Evolutionary conservation across 768 basidiomycete genomes (phyloP).

Genomic region (Strobilomyces dryophilus): DNA sequence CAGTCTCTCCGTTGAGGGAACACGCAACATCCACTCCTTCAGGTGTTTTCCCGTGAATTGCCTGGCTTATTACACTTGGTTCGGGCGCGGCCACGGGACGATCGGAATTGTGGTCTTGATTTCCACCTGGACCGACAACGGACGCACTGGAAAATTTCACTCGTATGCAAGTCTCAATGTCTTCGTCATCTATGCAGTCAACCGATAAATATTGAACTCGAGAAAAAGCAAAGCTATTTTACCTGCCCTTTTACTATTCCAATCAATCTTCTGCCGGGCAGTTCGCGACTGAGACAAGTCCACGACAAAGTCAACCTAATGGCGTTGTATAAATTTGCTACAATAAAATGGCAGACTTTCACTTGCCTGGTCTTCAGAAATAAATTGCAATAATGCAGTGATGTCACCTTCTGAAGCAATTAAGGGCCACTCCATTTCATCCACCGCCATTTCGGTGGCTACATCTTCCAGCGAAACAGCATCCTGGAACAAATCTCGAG

Average conservation of each 20-base stretch:
- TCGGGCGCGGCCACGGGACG: slow-evolving; percentile 11
- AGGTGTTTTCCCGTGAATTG: slow-evolving; percentile 41
- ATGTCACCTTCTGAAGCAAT: slow-evolving; percentile 78
- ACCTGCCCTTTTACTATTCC: slow-evolving; percentile 91
- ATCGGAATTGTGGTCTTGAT: slow-evolving; percentile 8
- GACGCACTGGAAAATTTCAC: slow-evolving; percentile 36
- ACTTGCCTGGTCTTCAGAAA: slow-evolving; percentile 73
- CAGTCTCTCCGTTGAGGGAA: slow-evolving; percentile 22
- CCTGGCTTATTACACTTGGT: slow-evolving; percentile 11
- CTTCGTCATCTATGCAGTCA: slow-evolving; percentile 63
- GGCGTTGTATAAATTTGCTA: background rate
- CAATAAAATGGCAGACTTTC: background rate
- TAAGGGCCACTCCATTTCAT: slow-evolving; percentile 76
- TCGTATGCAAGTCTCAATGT: slow-evolving; percentile 68
- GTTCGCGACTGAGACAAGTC: slow-evolving; percentile 60
- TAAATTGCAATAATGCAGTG: slow-evolving; percentile 70
- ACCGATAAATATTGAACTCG: slow-evolving; percentile 1
- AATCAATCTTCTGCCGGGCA: slow-evolving; percentile 58
- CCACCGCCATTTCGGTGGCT: slow-evolving; percentile 42
- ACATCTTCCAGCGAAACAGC: slow-evolving; percentile 61
- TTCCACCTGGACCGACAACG: slow-evolving; percentile 14
- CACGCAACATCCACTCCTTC: slow-evolving; percentile 50
- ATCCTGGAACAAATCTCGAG: slow-evolving; percentile 66
- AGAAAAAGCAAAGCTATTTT: slow-evolving; percentile 10
- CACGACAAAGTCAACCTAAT: slow-evolving; percentile 66